Conservation (phyloP, 805 yeast genomes). For the Grigorovia yakushimaensis region DNA sequence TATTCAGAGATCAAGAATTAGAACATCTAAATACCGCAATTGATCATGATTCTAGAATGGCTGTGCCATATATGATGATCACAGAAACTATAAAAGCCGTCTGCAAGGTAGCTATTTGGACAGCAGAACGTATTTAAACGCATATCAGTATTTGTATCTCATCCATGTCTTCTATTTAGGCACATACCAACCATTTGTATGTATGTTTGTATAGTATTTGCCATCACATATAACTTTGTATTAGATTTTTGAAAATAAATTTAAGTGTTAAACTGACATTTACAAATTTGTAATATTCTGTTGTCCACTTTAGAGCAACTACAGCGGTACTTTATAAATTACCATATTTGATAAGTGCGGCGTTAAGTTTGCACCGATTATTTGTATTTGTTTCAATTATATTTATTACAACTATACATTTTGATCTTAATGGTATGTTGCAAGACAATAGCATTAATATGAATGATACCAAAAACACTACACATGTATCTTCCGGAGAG, state of each 20-base stretch:
- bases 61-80: constrained; percentile 81
- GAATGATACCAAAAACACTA: neutral
- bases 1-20: constrained; percentile 86
- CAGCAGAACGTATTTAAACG: constrained; percentile 69
- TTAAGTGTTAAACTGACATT: neutral
- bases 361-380: no score
- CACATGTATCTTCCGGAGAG: no score
- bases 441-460: neutral
- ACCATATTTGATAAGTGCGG: no score
- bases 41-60: constrained; percentile 82
- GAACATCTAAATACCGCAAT: constrained; percentile 94
- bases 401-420: neutral
- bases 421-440: neutral
- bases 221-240: no score
- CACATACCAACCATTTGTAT: no score
- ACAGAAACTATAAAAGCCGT: constrained; percentile 80
- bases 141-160: no score
- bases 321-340: neutral
- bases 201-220: no score
- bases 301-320: neutral
- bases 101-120: constrained; percentile 81
- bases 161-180: no score
- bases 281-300: neutral
- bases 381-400: constrained; percentile 4
- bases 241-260: neutral